These are phyloP conservation scores for Talaromyces wortmannii DNA, from an alignment of 495 filamentous ascomycete genomes.

Conservation along the genomic window DNA sequence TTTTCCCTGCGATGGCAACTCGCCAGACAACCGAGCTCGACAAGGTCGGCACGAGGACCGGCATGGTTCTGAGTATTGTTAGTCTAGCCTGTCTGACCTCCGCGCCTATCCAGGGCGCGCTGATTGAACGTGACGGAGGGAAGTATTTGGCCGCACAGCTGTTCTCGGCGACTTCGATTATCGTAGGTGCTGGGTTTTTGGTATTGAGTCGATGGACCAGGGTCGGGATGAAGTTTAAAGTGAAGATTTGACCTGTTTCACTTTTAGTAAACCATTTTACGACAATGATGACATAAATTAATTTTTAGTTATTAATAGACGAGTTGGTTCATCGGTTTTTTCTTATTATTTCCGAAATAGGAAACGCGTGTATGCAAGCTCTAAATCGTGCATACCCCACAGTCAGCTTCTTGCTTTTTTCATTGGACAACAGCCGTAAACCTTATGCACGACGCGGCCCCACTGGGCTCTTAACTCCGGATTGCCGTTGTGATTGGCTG, in stretches of 20 bases:
- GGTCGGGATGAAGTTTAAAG: slow-evolving; percentile 4
- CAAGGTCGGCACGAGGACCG: slow-evolving; percentile 60
- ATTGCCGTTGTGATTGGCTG: too few relatives aligned
- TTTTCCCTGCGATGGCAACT: slow-evolving; percentile 48
- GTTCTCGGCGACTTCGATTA: slow-evolving; percentile 33
- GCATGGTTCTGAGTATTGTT: slow-evolving; percentile 63
- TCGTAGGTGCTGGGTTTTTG: slow-evolving; percentile 27
- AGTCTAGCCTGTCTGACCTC: slow-evolving; percentile 56
- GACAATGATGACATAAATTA: too few relatives aligned
- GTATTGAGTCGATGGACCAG: slow-evolving; percentile 21
- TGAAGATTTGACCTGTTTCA: background rate
- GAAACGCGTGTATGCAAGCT: too few relatives aligned
- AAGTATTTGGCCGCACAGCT: slow-evolving; percentile 39
- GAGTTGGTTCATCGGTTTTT: too few relatives aligned
- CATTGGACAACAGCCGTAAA: too few relatives aligned
- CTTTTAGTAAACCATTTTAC: too few relatives aligned
- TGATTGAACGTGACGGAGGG: slow-evolving; percentile 34
- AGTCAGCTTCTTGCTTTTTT: too few relatives aligned
- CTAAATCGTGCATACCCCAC: too few relatives aligned
- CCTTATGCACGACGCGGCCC: too few relatives aligned
- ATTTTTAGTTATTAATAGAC: too few relatives aligned
- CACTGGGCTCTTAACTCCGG: too few relatives aligned
- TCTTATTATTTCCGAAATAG: too few relatives aligned
- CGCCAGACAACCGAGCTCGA: slow-evolving; percentile 50
- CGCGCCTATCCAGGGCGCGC: slow-evolving; percentile 53